Base-by-base conservation (phyloP, 2,329 filamentous ascomycete species). In the Leptographium flavum region DNA sequence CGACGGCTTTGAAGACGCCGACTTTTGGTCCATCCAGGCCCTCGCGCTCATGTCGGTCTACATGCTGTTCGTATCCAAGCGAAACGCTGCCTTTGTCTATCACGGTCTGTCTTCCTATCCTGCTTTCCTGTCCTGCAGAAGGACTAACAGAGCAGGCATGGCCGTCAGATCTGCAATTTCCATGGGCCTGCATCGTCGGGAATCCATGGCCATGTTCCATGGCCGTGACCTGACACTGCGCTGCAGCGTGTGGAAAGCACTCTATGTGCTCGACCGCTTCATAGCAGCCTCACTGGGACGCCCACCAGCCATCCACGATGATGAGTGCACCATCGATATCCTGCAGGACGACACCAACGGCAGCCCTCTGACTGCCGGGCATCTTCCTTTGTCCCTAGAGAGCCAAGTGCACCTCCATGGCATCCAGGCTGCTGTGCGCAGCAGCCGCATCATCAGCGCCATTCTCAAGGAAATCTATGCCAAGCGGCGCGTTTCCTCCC, bases 21-120 rank as follows among this genome's bases (percentile, higher is more conserved):
- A 79, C 45, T 72, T 82, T 47, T 80, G 76, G 73, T 75, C 74
- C 13, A 68, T 83, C 39, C 77, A 82, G 54, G 75, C 76, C 2
- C 60, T 81, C 37, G 60, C 74, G 1, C 60, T 83, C 31, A 81
- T 82, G 71, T 68, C 77, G 0, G 58, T 81, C 2, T 83, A 81
- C 53, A 76, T 73, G 69, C 60, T 83, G 15, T 66, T 70, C 3
- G 67, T 76, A 14, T 76, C 76, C 1, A 78, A 73, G 56, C 65
- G 75, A 15, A 81, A 81, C 51, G 71, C 74, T 5, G 74, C 79
- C 0, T 80, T 78, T 58, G 67, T 69, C 15, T 76, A 80, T 47
- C 67, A 74, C 40, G 77, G 79, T 70, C 15, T 2, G 43, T 37
- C 14, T 22, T n/a, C 21, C 40, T 2, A 30, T 2, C 22, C n/a